These are phyloP conservation scores for Yarrowia osloensis DNA, from an alignment of 805 yeast species.

Conservation along the genomic window DNA sequence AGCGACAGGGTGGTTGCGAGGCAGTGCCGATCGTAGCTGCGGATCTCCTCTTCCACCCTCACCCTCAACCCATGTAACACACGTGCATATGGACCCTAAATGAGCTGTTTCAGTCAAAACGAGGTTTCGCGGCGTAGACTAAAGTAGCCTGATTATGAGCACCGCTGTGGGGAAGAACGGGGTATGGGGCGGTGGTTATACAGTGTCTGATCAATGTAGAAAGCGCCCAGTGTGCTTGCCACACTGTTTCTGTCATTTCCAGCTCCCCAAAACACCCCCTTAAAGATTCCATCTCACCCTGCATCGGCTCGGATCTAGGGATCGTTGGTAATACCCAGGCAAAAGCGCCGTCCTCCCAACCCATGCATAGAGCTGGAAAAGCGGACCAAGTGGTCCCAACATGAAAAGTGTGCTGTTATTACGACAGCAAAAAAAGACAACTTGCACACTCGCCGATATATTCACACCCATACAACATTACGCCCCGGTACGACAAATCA, in stretches of 20 bases:
- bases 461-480: background rate
- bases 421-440: conserved; percentile 7
- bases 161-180: background rate
- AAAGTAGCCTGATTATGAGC: background rate
- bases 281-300: background rate
- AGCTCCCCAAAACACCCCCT: background rate
- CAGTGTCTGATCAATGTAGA: no score
- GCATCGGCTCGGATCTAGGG: background rate
- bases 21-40: no score
- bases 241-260: no score
- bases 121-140: background rate
- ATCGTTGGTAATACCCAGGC: background rate
- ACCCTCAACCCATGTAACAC: background rate
- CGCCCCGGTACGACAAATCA: background rate
- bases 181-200: background rate
- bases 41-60: background rate
- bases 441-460: background rate
- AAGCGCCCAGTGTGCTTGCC: no score
- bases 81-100: background rate
- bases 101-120: background rate
- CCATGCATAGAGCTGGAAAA: conserved; percentile 12
- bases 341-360: background rate
- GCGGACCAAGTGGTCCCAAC: conserved; percentile 12
- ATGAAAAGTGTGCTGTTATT: conserved; percentile 23
- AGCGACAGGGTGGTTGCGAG: no score